Conservation (phyloP, 352 stramenopile species). For the Pythium diclinum region DNA sequence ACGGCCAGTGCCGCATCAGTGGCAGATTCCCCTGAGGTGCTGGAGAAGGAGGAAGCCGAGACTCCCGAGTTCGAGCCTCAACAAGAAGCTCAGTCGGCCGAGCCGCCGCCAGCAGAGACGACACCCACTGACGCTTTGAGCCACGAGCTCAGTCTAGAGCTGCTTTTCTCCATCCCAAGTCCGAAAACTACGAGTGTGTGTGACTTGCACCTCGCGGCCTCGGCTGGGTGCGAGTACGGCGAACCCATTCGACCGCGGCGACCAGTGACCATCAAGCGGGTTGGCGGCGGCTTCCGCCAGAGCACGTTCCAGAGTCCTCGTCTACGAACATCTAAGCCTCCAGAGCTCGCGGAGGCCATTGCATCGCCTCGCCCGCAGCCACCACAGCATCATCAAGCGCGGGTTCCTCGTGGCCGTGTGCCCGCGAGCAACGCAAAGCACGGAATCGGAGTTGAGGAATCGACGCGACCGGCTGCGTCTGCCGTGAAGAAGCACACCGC, state of each 20-base stretch:
- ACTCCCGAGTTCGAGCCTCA: background rate
- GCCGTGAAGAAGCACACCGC: background rate
- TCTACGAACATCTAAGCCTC: background rate
- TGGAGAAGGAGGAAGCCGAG: background rate
- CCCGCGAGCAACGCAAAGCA: background rate
- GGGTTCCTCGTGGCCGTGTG: slow-evolving; percentile 9
- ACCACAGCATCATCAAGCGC: slow-evolving; percentile 11
- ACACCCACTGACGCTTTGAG: slow-evolving; percentile 18
- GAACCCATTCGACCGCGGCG: background rate
- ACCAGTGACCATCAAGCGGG: slow-evolving; percentile 26
- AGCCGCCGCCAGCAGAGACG: background rate
- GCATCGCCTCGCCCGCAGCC: slow-evolving; percentile 11
- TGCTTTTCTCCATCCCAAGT: slow-evolving; percentile 47
- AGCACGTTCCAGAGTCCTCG: slow-evolving; percentile 24
- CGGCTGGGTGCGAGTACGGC: background rate
- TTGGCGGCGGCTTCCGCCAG: slow-evolving; percentile 56
- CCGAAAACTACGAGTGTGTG: background rate
- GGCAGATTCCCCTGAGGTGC: background rate
- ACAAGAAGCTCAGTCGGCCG: background rate
- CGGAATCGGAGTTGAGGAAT: background rate
- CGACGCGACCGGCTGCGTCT: background rate
- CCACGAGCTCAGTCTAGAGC: slow-evolving; percentile 48
- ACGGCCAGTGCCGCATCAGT: background rate
- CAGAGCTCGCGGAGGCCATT: background rate
- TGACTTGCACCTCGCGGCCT: background rate